A percentile compares a stretch with the other conserved stretches of the same genome.
These are phyloP conservation scores for Sarocladium oryzae DNA, from an alignment of 2,329 filamentous ascomycete genomes.

Conservation along the genomic window DNA sequence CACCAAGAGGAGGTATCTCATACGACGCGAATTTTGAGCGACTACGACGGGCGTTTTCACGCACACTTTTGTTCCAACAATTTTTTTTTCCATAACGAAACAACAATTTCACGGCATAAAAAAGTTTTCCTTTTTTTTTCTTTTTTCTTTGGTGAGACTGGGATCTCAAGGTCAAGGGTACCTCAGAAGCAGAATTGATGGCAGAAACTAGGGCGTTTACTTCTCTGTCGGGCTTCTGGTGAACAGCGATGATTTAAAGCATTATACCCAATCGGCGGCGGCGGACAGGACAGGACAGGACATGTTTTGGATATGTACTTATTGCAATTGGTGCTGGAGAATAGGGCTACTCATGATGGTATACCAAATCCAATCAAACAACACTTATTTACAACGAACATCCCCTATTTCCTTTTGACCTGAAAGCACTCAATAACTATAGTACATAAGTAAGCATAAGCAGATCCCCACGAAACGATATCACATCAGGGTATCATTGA, in stretches of 20 bases:
- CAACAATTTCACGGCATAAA: constrained; percentile 8
- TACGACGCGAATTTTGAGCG: no score
- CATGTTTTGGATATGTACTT: constrained; percentile 1
- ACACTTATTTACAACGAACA: no score
- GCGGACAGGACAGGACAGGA: background rate
- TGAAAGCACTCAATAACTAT: no score
- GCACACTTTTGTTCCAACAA: no score
- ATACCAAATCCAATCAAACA: no score
- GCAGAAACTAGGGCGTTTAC: background rate
- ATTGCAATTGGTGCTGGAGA: no score
- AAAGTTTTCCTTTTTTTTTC: background rate
- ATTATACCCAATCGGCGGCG: constrained; percentile 7
- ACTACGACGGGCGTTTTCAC: no score
- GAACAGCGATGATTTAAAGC: constrained; percentile 5
- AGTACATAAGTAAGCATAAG: no score
- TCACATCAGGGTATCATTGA: constrained; percentile 34
- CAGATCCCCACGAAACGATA: no score
- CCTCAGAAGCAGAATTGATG: constrained; percentile 6
- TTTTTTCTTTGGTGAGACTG: background rate
- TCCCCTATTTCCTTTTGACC: no score
- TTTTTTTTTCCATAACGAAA: background rate
- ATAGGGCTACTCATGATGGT: no score
- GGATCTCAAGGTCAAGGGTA: background rate
- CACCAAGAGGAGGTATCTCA: no score
- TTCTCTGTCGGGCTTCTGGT: constrained; percentile 6